These are phyloP conservation scores for Trametes hirsuta DNA, from an alignment of 1,284 basidiomycete species.

Conservation along the genomic window DNA sequence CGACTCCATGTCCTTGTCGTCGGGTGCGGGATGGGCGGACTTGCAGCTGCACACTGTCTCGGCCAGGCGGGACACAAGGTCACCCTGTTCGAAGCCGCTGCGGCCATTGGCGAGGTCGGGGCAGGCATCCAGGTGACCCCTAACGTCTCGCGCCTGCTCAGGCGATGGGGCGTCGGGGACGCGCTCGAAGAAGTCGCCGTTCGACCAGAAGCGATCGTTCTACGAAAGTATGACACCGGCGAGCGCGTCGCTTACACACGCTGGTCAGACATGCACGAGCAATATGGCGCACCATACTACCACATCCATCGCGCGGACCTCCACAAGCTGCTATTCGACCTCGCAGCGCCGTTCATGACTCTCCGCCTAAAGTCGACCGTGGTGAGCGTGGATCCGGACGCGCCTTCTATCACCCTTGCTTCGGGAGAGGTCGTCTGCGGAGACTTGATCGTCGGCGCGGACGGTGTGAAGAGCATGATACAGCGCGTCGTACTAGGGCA, in stretches of 20 bases:
- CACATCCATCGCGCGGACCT: conserved; percentile 63
- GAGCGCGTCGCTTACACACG: conserved; percentile 46
- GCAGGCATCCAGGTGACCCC: conserved; percentile 57
- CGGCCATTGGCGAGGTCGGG: conserved; percentile 48
- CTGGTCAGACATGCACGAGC: conserved; percentile 41
- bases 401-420: conserved; percentile 40
- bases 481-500: conserved; percentile 48
- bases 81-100: conserved; percentile 48
- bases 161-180: conserved; percentile 46
- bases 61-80: conserved; percentile 49
- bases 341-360: conserved; percentile 47
- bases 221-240: conserved; percentile 45
- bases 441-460: conserved; percentile 48
- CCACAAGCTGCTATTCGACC: conserved; percentile 52
- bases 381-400: conserved; percentile 42
- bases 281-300: conserved; percentile 51
- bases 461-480: conserved; percentile 54
- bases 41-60: conserved; percentile 48
- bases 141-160: conserved; percentile 45
- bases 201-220: conserved; percentile 44
- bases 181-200: conserved; percentile 42
- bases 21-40: conserved; percentile 52
- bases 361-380: conserved; percentile 53
- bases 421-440: conserved; percentile 42
- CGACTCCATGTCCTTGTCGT: conserved; percentile 48